Evolutionary conservation across 441 rosid genomes (phyloP), one percentile per base, ranked within the genome.

Genomic region (Euphorbia celastroides): DNA sequence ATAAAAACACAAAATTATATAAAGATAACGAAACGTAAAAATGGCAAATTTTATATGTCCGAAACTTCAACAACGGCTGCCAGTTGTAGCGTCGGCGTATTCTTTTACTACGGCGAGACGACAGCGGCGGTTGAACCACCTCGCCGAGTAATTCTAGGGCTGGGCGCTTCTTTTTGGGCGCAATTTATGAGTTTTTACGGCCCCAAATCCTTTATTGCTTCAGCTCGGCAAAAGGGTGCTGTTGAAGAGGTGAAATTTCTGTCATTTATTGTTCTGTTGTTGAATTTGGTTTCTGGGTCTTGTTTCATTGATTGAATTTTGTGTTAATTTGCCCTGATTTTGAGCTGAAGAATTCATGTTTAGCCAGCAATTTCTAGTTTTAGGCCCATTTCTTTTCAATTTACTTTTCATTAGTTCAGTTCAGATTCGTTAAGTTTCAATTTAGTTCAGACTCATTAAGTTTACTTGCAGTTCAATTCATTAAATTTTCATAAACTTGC

Each of bases 201-300:
- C 63, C 34, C 44, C 42, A 88, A 77, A 17, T 74, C 83, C 42
- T 88, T 82, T 80, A 70, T 83, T 44, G 96, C 92, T 72, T 87
- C 87, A 27, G 97, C 98, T 2, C 88, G 88, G 68, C 87, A 82
- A 66, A 81, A 80, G 69, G 72, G 80, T 67, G 79, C 83, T 14
- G 70, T 90, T 61, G 97, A 88, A 70, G 76, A 84, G 98, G 97
- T 92, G 31, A 67, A 26, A 32, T 71, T 73, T 41, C 55, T 22
- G 19, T 60, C 30, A 56, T 55, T 63, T 20, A 7, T 1, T 23
- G 17, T 28, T 42, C 31, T 16, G 10, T 13, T 57, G 19, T 5
- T 61, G 50, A 38, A 3, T 67, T 73, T 58, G 13, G 8, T 4
- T 38, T 3, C 12, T 1, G 44, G 38, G 44, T 3, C 12, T 38